A percentile compares a stretch with the other conserved stretches of the same genome.
These are phyloP conservation scores for Globisporangium barbulae DNA, from an alignment of 352 stramenopile genomes.

Conservation along the genomic window DNA sequence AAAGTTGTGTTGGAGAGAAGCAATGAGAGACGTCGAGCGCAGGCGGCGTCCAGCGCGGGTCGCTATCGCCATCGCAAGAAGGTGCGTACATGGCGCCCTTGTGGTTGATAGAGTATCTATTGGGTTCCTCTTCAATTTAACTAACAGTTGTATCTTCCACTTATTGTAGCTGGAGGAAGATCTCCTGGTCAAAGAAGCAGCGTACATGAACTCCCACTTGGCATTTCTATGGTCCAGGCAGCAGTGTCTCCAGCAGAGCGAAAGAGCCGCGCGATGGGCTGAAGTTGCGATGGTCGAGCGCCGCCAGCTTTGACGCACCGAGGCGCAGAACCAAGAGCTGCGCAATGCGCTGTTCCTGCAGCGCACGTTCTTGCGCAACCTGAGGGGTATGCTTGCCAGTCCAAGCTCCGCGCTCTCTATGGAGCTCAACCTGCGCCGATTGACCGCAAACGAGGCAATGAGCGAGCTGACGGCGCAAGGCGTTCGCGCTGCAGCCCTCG, in stretches of 20 bases:
- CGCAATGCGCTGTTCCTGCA: slow-evolving; percentile 5
- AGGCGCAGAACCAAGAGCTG: slow-evolving; percentile 1
- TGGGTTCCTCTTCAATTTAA: too few relatives aligned
- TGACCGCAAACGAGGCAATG: too few relatives aligned
- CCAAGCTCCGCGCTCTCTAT: background rate
- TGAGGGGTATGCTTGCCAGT: slow-evolving; percentile 7
- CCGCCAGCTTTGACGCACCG: background rate
- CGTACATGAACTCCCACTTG: slow-evolving; percentile 2
- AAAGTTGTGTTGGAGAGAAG: too few relatives aligned
- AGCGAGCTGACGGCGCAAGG: too few relatives aligned
- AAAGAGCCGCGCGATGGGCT: background rate
- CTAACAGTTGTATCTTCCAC: too few relatives aligned
- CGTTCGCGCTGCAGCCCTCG: too few relatives aligned
- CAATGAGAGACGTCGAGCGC: background rate
- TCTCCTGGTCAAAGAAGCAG: background rate
- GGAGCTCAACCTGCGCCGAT: slow-evolving; percentile 7
- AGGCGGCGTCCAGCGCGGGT: slow-evolving; percentile 4
- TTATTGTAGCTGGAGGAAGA: background rate
- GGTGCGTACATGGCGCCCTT: background rate
- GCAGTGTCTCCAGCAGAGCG: background rate
- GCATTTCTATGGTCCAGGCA: background rate
- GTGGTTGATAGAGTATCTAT: too few relatives aligned
- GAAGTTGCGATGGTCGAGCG: background rate
- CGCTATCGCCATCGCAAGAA: slow-evolving; percentile 9
- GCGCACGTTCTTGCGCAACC: slow-evolving; percentile 6